These are phyloP conservation scores for Theobroma cacao DNA, from an alignment of 345 rosid genomes.

Conservation along the genomic window DNA sequence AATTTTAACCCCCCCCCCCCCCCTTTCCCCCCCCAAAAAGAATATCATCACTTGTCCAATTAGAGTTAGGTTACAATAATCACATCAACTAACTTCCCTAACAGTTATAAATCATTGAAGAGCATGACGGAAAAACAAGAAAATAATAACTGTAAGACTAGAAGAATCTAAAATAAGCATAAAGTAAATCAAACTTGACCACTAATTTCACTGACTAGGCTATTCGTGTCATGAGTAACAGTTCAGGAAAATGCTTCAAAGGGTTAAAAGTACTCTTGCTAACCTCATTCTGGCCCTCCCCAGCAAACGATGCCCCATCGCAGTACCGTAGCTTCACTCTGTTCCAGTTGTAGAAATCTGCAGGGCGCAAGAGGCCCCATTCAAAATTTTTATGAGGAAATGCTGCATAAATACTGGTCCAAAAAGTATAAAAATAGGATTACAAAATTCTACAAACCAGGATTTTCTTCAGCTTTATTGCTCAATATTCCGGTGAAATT, in stretches of 20 bases:
- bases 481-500: conserved; percentile 63
- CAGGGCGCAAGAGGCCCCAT: conserved; percentile 3
- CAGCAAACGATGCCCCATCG: conserved; percentile 90
- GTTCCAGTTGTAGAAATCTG: conserved; percentile 96
- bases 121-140: background rate
- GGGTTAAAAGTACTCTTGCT: conserved; percentile 1
- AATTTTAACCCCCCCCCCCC: background rate
- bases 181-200: background rate
- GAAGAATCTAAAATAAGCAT: background rate
- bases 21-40: background rate
- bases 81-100: background rate
- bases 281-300: conserved; percentile 70
- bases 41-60: background rate
- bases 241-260: background rate
- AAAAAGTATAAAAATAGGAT: background rate
- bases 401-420: background rate
- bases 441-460: conserved; percentile 30
- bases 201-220: background rate
- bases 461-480: conserved; percentile 64
- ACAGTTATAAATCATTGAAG: background rate
- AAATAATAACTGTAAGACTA: background rate
- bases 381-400: background rate
- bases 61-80: background rate
- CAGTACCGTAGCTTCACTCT: conserved; percentile 86
- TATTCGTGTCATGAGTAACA: background rate